These are phyloP conservation scores for Punica granatum DNA, from an alignment of 345 rosid species.

Conservation along the genomic window DNA sequence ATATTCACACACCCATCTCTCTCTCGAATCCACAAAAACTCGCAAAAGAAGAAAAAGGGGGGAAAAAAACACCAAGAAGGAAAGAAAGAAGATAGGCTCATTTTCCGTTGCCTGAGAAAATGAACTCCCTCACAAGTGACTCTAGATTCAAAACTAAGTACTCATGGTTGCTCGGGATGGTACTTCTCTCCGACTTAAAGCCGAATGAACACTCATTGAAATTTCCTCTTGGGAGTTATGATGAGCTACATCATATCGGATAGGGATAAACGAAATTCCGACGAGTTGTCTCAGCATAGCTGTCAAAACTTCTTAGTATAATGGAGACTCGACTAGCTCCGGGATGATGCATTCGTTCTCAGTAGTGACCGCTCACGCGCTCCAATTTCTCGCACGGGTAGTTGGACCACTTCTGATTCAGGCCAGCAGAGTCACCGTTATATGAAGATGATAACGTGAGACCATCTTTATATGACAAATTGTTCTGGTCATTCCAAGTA, in stretches of 20 bases:
- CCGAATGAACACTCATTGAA: not conserved
- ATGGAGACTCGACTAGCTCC: not conserved
- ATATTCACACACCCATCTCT: not conserved
- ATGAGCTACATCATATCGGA: too few relatives aligned
- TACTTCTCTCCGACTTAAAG: not conserved
- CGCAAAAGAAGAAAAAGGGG: not conserved
- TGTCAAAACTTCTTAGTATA: not conserved
- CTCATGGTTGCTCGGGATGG: not conserved
- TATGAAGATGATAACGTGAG: slow-evolving; percentile 39
- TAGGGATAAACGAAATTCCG: too few relatives aligned
- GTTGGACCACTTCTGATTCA: not conserved
- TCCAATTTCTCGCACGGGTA: not conserved
- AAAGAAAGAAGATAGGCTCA: not conserved
- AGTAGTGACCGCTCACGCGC: not conserved
- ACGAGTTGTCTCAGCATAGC: not conserved
- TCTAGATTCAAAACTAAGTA: too few relatives aligned
- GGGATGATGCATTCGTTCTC: not conserved
- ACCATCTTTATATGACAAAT: slow-evolving; percentile 21
- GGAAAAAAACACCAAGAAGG: not conserved
- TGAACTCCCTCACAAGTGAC: not conserved
- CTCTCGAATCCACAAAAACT: not conserved
- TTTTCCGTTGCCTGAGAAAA: not conserved
- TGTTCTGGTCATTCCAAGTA: slow-evolving; percentile 24
- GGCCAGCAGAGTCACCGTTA: slow-evolving; percentile 15
- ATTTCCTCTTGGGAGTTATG: not conserved